Evolutionary conservation across 2,329 filamentous ascomycete genomes (phyloP).

Genomic region (Emergomyces pasteurianus): DNA sequence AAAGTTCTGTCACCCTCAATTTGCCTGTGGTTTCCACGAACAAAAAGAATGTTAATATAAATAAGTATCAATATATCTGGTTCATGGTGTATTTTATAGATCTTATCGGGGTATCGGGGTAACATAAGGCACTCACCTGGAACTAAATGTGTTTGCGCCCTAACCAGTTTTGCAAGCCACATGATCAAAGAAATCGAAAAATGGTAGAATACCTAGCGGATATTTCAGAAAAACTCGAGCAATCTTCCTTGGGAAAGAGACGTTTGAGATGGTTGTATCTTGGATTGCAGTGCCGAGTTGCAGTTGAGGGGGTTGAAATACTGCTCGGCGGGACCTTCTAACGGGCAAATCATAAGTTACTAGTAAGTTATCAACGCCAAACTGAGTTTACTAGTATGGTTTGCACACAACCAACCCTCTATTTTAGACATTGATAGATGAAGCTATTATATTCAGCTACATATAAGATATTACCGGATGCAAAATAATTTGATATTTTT

Average conservation of each 20-base stretch:
- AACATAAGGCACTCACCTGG: neutral
- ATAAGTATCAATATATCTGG: neutral
- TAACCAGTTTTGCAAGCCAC: constrained; percentile 29
- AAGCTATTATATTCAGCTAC: neutral
- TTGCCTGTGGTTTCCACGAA: constrained; percentile 44
- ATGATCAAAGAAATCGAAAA: constrained; percentile 7
- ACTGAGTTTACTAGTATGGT: neutral
- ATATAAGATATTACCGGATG: neutral
- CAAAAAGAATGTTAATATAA: neutral
- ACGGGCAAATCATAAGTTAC: too few species aligned
- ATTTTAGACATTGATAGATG: neutral
- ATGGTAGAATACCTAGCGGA: neutral
- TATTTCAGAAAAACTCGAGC: neutral
- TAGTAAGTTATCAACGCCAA: too few species aligned
- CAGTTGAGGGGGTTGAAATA: too few species aligned
- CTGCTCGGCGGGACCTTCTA: too few species aligned
- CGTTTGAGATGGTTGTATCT: neutral
- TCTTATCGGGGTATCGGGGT: neutral
- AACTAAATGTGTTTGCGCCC: constrained; percentile 24
- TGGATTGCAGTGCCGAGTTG: too few species aligned
- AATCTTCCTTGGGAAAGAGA: neutral
- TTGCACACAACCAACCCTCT: neutral
- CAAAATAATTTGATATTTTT: neutral
- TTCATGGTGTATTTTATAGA: neutral
- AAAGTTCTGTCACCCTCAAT: constrained; percentile 65